Conservation (phyloP, 2,329 filamentous ascomycete species). For the Fusarium hostae region DNA sequence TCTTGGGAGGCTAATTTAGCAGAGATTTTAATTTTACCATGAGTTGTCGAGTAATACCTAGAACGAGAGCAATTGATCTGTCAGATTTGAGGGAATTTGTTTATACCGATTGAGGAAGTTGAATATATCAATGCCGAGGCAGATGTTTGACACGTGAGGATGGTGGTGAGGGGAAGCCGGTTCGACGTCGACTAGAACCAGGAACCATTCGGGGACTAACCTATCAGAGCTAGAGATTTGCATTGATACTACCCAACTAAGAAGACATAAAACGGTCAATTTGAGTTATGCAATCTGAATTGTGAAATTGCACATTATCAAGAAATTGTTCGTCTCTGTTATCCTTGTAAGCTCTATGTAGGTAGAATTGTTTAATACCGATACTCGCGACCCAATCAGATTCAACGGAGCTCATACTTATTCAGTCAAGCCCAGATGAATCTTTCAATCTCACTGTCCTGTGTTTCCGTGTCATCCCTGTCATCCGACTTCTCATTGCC, state of each 20-base stretch:
- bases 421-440: not conserved
- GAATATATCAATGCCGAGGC: slow-evolving; percentile 19
- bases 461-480: not conserved
- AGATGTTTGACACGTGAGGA: slow-evolving; percentile 15
- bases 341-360: not conserved
- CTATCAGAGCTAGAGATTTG: slow-evolving; percentile 3
- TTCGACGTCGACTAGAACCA: slow-evolving; percentile 8
- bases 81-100: slow-evolving; percentile 19
- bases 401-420: not conserved
- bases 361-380: not conserved
- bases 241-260: not conserved
- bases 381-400: not conserved
- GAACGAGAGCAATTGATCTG: slow-evolving; percentile 5
- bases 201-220: not conserved
- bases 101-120: slow-evolving; percentile 25
- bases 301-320: not conserved
- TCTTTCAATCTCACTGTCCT: not conserved
- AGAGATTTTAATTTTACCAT: slow-evolving; percentile 30
- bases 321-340: not conserved
- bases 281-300: not conserved
- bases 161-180: slow-evolving; percentile 12
- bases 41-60: slow-evolving; percentile 21
- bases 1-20: slow-evolving; percentile 26
- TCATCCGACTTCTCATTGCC: not conserved
- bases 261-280: not conserved